Percentiles rank a stretch among this genome's conserved stretches.
These are phyloP conservation scores for Spathaspora arborariae DNA, from an alignment of 805 yeast species.

Conservation along the genomic window DNA sequence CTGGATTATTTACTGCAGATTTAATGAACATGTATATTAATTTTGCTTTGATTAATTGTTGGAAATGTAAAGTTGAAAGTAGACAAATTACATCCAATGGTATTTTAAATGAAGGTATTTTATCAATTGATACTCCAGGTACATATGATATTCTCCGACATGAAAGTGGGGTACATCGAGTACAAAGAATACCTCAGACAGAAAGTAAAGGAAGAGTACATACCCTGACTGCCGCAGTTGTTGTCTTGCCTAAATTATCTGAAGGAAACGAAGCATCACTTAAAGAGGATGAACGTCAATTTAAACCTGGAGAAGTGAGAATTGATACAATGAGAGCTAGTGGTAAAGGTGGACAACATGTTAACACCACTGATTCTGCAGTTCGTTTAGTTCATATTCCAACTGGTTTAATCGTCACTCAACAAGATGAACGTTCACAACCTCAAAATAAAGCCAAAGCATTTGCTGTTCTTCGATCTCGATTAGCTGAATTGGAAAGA, in stretches of 20 bases:
- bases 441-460: slow-evolving; percentile 94
- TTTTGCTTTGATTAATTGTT: slow-evolving; percentile 59
- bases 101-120: slow-evolving; percentile 72
- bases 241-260: slow-evolving; percentile 80
- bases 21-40: slow-evolving; percentile 76
- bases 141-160: slow-evolving; percentile 68
- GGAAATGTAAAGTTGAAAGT: slow-evolving; percentile 66
- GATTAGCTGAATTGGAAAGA: slow-evolving; percentile 79
- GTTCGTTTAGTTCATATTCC: slow-evolving; percentile 91
- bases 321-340: slow-evolving; percentile 97
- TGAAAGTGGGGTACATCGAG: slow-evolving; percentile 96
- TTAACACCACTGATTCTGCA: slow-evolving; percentile 95
- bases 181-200: slow-evolving; percentile 89
- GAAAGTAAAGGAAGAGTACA: slow-evolving; percentile 93
- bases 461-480: slow-evolving; percentile 71
- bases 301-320: slow-evolving; percentile 83
- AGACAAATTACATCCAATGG: slow-evolving; percentile 55
- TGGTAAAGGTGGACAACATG: slow-evolving; percentile 98
- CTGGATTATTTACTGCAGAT: slow-evolving; percentile 80
- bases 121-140: slow-evolving; percentile 67
- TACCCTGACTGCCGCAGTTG: slow-evolving; percentile 94
- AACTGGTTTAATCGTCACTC: slow-evolving; percentile 81
- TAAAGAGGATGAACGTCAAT: slow-evolving; percentile 57
- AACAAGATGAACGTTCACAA: slow-evolving; percentile 95
- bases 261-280: slow-evolving; percentile 48